Evolutionary conservation across 2,329 filamentous ascomycete genomes (phyloP), one percentile per base, ranked within the genome.

Genomic region (Cadophora sp.): DNA sequence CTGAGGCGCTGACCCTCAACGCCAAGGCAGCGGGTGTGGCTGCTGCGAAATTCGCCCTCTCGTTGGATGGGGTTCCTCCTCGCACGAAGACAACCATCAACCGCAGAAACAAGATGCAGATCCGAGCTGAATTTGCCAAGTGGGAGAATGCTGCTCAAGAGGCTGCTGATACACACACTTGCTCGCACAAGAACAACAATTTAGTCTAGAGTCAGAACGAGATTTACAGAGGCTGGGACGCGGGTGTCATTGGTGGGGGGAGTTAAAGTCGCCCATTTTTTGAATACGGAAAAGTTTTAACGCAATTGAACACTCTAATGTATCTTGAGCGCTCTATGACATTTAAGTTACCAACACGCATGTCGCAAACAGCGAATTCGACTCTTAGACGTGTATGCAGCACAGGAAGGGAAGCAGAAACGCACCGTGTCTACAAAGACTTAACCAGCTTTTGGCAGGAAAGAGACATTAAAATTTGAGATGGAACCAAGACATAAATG

Each of bases 181-280:
- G 58, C n/a, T 45, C 58, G 24, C 58, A 60, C 24, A 60, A 60
- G 58, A 58, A 39, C 20, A 58, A 58, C 3, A 58, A 58, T 58
- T 13, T 58, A 14, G 33, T 58, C 7, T 58, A 41, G 13, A 33
- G 13, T n/a, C 9, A 45, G 41, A n/a, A 13, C 14, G 0, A 16
- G 14, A 45, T n/a, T 13, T 7, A 24, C 5, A n/a, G 5, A 33
- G 4, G 22, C 4, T 8, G 24, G 27, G 24, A 16, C 4, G 14
- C 11, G 6, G 24, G 14, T 30, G 14, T 16, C 30, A 53, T 18
- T 53, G 16, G 22, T 8, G 27, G 18, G n/a, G 16, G 16, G 27
- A 33, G 4, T 1, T 50, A 14, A 2, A n/a, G 16, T 18, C 33
- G 30, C 18, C 14, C 11, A 7, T n/a, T n/a, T 3, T 18, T 4